Base-by-base conservation (phyloP, 768 basidiomycete species). In the Naganishia onofrii region DNA sequence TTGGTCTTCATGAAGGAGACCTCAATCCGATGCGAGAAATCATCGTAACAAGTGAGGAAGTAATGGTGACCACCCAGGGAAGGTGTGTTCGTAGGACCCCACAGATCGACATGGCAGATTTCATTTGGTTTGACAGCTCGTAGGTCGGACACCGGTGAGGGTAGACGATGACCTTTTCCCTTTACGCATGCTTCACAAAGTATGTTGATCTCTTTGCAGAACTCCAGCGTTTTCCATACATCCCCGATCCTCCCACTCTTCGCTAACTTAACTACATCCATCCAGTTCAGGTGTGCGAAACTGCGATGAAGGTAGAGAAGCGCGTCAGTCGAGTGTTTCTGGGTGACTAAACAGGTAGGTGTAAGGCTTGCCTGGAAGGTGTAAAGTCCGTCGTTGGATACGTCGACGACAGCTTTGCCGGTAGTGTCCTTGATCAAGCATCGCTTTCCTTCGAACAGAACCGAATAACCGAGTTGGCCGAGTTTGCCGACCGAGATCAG, bases 1-100 rank as follows among this genome's bases (percentile, higher is more conserved):
- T 70, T 60, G 2, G 5, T 13, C 32, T 70, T 70, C 38, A 64
- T 10, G 17, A 34, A 56, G 38, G 13, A 70, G 15, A 53, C 7
- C 15, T 48, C 32, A 34, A 52, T 44, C 21, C 32, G 28, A 17
- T 51, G 34, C 32, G 67, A 58, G 26, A 28, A 48, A 28, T 68
- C 54, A 38, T 67, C 52, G 26, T 67, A 67, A 23, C 66, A 67
- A 4, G 66, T 67, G 4, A 54, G 28, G 34, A 67, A 55, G 28
- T 67, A 69, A 12, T 15, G 44, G 19, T 17, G 1, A 12, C 46
- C 44, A 3, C 64, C 64, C 29, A 66, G 10, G 8, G 64, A 66
- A 8, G 46, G 8, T 1, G n/a, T 28, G 3, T 28, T 23, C 3
- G 64, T 19, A 10, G 44, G 42, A 9, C 64, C 64, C 64, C 64